Evolutionary conservation across 2,329 filamentous ascomycete species (phyloP).

Genomic region (Ophiostoma fasciatum): DNA sequence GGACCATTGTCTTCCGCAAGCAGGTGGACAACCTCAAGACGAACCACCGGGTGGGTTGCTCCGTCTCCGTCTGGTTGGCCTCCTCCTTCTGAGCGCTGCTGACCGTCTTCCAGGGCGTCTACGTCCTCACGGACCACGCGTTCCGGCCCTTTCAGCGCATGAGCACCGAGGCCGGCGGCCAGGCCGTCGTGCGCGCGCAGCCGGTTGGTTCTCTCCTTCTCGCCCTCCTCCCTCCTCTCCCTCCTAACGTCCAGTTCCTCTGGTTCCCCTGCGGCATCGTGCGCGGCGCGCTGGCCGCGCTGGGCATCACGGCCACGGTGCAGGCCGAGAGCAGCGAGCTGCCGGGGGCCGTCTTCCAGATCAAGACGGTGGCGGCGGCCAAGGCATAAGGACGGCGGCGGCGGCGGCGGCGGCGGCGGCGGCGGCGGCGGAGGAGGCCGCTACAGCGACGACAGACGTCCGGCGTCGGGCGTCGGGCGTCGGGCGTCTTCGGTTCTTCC

Average conservation of each 20-base stretch:
- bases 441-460: too few species aligned
- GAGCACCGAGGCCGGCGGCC: conserved; percentile 65
- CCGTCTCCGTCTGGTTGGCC: neutral
- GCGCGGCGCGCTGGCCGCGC: conserved; percentile 74
- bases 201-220: conserved; percentile 46
- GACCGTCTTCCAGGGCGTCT: conserved; percentile 52
- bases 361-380: conserved; percentile 60
- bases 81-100: neutral
- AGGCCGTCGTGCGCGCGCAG: conserved; percentile 61
- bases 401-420: conserved; percentile 7
- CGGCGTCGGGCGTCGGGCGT: too few species aligned
- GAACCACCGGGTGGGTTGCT: conserved; percentile 60
- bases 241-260: conserved; percentile 47
- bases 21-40: conserved; percentile 98
- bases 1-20: conserved; percentile 87
- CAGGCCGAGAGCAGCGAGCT: conserved; percentile 81
- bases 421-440: conserved; percentile 5
- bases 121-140: conserved; percentile 83
- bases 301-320: conserved; percentile 83
- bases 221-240: conserved; percentile 3
- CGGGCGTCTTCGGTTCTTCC: too few species aligned
- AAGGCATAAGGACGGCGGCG: conserved; percentile 35
- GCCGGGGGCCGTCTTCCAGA: conserved; percentile 85
- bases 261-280: conserved; percentile 94
- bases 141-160: conserved; percentile 84